Evolutionary conservation across 2,329 filamentous ascomycete species (phyloP).

Genomic region (Rhynchosporium secalis): DNA sequence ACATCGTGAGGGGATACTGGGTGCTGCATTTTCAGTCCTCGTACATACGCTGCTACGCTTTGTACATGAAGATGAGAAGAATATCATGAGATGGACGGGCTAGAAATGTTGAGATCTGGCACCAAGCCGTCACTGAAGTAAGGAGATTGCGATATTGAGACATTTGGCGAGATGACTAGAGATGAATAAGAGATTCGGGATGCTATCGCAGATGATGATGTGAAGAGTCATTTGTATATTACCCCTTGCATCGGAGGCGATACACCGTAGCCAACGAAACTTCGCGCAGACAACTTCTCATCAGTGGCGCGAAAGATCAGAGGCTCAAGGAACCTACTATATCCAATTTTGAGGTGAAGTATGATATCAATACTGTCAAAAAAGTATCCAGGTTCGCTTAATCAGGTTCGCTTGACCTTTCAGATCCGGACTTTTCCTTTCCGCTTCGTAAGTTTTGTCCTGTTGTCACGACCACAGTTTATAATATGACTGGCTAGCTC

Average conservation of each 20-base stretch:
- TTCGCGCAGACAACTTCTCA: background rate
- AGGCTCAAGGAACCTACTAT: no score
- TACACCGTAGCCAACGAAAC: background rate
- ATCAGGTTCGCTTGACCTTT: no score
- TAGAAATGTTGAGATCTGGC: slow-evolving; percentile 16
- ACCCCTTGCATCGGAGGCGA: background rate
- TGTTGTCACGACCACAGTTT: no score
- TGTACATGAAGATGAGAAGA: background rate
- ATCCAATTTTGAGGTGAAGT: no score
- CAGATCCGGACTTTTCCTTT: no score
- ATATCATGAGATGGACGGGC: background rate
- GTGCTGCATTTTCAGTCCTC: background rate
- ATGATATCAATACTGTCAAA: no score
- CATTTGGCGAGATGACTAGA: background rate
- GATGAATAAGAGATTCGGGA: background rate
- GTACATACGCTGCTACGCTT: background rate
- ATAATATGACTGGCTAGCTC: no score
- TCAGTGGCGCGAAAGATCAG: background rate
- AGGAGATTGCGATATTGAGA: background rate
- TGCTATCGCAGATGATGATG: background rate
- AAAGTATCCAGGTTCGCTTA: no score
- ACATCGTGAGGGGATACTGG: background rate
- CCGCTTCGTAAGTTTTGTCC: no score
- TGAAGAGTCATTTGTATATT: no score
- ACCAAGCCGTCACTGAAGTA: background rate